A percentile compares a stretch with the other conserved stretches of the same genome.
Conservation (phyloP, 768 basidiomycete species). For the Serendipita sp. region DNA sequence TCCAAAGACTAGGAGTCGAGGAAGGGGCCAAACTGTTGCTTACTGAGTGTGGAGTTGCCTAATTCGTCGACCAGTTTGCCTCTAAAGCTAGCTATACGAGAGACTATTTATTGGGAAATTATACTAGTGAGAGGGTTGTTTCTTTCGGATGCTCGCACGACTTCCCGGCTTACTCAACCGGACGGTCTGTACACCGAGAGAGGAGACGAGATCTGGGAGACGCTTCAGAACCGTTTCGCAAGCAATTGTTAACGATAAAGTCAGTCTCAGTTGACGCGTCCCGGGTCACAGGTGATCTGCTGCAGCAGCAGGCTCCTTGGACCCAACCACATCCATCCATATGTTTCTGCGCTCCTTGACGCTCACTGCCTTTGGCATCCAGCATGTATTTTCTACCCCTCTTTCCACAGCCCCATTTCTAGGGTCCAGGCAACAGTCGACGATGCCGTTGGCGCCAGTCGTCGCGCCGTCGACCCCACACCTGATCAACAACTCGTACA, state of each 20-base stretch:
- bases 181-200: too few relatives aligned
- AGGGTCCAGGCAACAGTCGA: conserved; percentile 23
- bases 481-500: conserved; percentile 76
- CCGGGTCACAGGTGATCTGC: neutral
- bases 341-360: conserved; percentile 21
- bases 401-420: conserved; percentile 29
- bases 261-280: neutral
- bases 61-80: too few relatives aligned
- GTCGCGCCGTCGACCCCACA: conserved; percentile 13
- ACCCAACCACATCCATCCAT: conserved; percentile 19
- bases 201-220: too few relatives aligned
- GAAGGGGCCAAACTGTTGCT: neutral
- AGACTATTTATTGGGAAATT: too few relatives aligned
- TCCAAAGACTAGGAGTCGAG: neutral
- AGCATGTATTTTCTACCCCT: conserved; percentile 24
- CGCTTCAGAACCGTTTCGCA: too few relatives aligned
- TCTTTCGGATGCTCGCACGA: too few relatives aligned
- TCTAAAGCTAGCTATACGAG: too few relatives aligned
- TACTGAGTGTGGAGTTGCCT: too few relatives aligned
- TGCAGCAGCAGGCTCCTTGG: neutral
- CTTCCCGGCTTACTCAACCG: too few relatives aligned
- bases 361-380: conserved; percentile 25
- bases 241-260: neutral
- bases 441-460: conserved; percentile 45
- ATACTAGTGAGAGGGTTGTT: too few relatives aligned